phyloP scores from a whole-genome alignment of 805 yeast genomes.

The Ogataea populi-albae region DNA sequence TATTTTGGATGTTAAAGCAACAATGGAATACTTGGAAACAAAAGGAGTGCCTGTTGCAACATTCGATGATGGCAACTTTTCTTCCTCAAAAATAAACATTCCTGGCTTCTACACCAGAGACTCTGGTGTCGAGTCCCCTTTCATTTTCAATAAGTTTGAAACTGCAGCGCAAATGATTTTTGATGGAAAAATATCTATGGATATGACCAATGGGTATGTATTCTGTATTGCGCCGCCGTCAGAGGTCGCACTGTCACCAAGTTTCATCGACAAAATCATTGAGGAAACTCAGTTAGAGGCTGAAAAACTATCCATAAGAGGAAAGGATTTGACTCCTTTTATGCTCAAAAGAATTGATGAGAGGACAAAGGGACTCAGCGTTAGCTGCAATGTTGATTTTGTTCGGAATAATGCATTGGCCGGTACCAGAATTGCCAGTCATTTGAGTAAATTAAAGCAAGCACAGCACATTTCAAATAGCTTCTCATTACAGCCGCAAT shows the following conservation, averaged over 20 bases:
- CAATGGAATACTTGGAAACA: conserved; percentile 85
- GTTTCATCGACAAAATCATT: conserved; percentile 53
- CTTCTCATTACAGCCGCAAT: neutral
- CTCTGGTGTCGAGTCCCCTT: conserved; percentile 72
- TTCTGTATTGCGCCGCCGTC: conserved; percentile 83
- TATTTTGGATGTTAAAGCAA: conserved; percentile 73
- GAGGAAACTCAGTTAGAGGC: conserved; percentile 60
- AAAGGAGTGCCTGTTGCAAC: conserved; percentile 88
- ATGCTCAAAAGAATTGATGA: conserved; percentile 61
- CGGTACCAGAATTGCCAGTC: conserved; percentile 66
- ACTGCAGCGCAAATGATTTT: conserved; percentile 65
- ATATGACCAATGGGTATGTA: conserved; percentile 62
- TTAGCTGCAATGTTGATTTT: conserved; percentile 67
- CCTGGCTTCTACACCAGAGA: conserved; percentile 84
- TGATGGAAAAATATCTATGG: conserved; percentile 44
- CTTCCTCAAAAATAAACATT: conserved; percentile 47
- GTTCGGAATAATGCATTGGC: conserved; percentile 72
- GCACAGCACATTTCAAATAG: conserved; percentile 7
- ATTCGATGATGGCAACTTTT: conserved; percentile 24
- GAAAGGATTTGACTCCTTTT: conserved; percentile 81
- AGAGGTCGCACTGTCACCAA: conserved; percentile 54
- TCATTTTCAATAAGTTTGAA: conserved; percentile 46
- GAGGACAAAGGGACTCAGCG: conserved; percentile 68
- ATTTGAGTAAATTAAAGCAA: conserved; percentile 39
- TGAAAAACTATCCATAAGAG: conserved; percentile 46